A percentile compares a stretch with the other conserved stretches of the same genome.
phyloP scores from a whole-genome alignment of 1,284 basidiomycete species.

The Tremellales sp. region DNA sequence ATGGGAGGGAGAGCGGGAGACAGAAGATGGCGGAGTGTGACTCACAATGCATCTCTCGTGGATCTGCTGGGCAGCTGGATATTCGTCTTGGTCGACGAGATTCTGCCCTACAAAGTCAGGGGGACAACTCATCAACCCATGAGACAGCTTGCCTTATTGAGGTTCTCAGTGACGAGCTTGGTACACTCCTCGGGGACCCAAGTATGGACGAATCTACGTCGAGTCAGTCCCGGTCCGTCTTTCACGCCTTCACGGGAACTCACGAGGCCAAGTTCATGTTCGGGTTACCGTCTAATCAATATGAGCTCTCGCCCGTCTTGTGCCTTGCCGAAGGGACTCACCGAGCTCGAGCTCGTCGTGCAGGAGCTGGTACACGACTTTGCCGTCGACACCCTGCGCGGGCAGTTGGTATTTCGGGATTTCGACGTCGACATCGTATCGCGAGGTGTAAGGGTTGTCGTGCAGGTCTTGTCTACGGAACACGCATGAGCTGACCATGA shows the following conservation, averaged over 20 bases:
- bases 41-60: constrained; percentile 65
- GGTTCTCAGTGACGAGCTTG: constrained; percentile 74
- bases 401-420: constrained; percentile 50
- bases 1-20: neutral
- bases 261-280: constrained; percentile 70
- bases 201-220: constrained; percentile 64
- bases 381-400: constrained; percentile 42
- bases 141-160: constrained; percentile 58
- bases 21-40: neutral
- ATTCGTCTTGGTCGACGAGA: constrained; percentile 87
- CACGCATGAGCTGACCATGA: neutral
- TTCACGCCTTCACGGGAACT: too few species aligned
- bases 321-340: constrained; percentile 9
- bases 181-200: constrained; percentile 65
- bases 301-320: neutral
- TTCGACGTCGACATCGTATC: constrained; percentile 40
- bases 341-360: constrained; percentile 72
- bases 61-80: constrained; percentile 69
- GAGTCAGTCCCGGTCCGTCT: neutral
- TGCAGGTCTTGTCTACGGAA: constrained; percentile 25
- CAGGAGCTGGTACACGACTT: constrained; percentile 69
- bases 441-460: constrained; percentile 39
- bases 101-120: constrained; percentile 51
- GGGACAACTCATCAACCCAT: neutral
- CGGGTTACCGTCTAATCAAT: constrained; percentile 62